Percentiles rank a stretch among this genome's conserved stretches.
Conservation (phyloP, 371 early-diverging fungal genomes). For the Rhizomucor miehei region DNA sequence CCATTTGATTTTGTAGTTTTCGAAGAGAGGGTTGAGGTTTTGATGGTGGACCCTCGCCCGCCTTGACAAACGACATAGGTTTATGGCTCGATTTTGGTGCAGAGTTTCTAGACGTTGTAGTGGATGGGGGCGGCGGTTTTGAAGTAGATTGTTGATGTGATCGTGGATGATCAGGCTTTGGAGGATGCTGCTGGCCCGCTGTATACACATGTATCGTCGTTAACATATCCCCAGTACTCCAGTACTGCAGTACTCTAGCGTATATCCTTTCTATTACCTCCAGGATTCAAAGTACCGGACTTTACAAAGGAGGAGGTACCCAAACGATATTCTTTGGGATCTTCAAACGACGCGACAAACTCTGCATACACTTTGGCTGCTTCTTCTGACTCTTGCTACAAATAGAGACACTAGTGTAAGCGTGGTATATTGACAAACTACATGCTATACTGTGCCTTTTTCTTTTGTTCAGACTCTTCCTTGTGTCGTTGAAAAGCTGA, state of each 20-base stretch:
- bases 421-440: not conserved
- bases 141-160: not conserved
- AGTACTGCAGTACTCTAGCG: not conserved
- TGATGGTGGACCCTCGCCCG: conserved; percentile 21
- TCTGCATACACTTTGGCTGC: conserved; percentile 80
- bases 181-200: too few relatives aligned
- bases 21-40: conserved; percentile 1
- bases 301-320: conserved; percentile 62
- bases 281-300: conserved; percentile 52
- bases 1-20: conserved; percentile 8
- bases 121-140: not conserved
- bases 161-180: too few relatives aligned
- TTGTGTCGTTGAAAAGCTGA: conserved; percentile 73
- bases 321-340: conserved; percentile 37
- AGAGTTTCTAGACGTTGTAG: not conserved
- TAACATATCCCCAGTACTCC: not conserved
- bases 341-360: conserved; percentile 85
- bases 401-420: not conserved
- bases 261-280: conserved; percentile 5
- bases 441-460: conserved; percentile 50
- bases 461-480: conserved; percentile 71
- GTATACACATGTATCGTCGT: not conserved
- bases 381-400: conserved; percentile 65
- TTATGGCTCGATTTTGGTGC: conserved; percentile 24
- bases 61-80: conserved; percentile 45